Percentiles rank a stretch among this genome's conserved stretches.
phyloP scores from a whole-genome alignment of 768 basidiomycete genomes.

The Suillus clintonianus region DNA sequence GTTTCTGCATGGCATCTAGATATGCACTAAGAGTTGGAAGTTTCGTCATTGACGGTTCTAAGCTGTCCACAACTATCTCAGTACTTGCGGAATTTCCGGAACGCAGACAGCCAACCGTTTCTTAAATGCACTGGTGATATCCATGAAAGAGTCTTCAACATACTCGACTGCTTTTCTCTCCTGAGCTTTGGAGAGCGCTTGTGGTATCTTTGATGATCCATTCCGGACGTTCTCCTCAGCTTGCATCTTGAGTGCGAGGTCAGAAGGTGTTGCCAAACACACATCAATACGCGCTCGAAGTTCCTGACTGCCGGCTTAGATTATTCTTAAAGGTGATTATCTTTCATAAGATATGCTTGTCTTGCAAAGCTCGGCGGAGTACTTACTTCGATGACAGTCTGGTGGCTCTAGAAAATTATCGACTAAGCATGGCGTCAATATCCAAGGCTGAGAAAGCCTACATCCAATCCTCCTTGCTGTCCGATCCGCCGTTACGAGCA shows the following conservation, averaged over 20 bases:
- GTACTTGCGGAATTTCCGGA: not conserved
- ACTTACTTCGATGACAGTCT: not conserved
- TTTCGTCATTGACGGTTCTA: constrained; percentile 42
- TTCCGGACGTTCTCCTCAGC: not conserved
- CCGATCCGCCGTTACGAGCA: constrained; percentile 62
- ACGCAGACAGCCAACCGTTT: constrained; percentile 59
- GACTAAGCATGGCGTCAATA: constrained; percentile 30
- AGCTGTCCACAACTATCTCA: constrained; percentile 13
- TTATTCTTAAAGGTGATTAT: not conserved
- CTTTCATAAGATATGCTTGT: not conserved
- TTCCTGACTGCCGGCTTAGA: not conserved
- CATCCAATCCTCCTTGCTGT: constrained; percentile 64
- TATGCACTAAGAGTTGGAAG: constrained; percentile 62
- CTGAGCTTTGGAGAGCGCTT: constrained; percentile 52
- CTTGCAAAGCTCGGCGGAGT: not conserved
- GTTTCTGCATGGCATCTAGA: constrained; percentile 53
- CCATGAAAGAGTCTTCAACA: constrained; percentile 65
- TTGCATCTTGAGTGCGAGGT: constrained; percentile 5
- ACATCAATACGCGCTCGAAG: constrained; percentile 16
- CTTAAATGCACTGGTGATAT: constrained; percentile 68
- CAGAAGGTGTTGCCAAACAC: constrained; percentile 15
- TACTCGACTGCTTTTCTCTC: constrained; percentile 66
- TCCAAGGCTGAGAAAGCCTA: constrained; percentile 84
- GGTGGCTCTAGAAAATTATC: not conserved
- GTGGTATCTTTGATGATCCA: not conserved